Conservation (phyloP, 257 asterid genomes). For the Fraxinus excelsior region DNA sequence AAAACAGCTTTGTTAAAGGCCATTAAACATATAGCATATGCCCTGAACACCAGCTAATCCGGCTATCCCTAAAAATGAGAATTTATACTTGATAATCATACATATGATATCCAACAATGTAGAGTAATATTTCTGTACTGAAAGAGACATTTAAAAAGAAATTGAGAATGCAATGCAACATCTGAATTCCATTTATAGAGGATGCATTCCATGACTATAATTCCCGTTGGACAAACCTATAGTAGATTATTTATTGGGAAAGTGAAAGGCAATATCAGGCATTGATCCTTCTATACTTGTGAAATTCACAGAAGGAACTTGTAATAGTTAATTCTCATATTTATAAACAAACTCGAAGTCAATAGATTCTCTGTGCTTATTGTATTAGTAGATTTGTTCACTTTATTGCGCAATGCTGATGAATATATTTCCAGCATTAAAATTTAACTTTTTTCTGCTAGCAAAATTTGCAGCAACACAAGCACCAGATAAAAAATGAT, state of each 20-base stretch:
- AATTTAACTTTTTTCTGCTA: neutral
- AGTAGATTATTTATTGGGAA: neutral
- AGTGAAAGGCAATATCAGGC: neutral
- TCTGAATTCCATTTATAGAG: neutral
- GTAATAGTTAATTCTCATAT: neutral
- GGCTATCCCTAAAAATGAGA: neutral
- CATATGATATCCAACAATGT: neutral
- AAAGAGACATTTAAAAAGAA: neutral
- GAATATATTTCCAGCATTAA: neutral
- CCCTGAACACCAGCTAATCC: neutral
- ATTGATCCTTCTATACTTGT: neutral
- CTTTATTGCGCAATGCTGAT: neutral
- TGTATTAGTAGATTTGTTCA: neutral
- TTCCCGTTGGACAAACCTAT: neutral
- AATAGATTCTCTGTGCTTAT: slow-evolving; percentile 6
- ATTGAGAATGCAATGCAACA: neutral
- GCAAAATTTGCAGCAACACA: neutral
- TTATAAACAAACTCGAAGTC: neutral
- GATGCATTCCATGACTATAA: neutral
- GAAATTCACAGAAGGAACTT: neutral
- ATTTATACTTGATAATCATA: neutral
- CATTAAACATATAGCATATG: slow-evolving; percentile 7
- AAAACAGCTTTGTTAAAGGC: slow-evolving; percentile 16
- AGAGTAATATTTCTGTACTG: neutral
- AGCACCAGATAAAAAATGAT: neutral